These are phyloP conservation scores for Barnettozyma pratensis DNA, from an alignment of 805 yeast genomes.

Conservation along the genomic window DNA sequence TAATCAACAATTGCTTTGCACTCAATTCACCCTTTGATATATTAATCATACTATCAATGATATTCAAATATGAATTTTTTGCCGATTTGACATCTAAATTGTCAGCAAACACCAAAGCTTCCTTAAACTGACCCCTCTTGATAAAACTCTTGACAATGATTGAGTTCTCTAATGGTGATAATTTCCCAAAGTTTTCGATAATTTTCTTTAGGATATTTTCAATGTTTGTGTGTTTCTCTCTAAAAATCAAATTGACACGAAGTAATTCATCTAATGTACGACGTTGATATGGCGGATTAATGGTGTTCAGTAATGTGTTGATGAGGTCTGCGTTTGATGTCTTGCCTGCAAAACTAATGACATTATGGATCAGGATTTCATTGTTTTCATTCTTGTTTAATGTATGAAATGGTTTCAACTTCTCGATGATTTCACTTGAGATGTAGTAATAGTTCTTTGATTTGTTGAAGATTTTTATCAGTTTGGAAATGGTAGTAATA, in stretches of 20 bases:
- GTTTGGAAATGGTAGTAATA: constrained; percentile 8
- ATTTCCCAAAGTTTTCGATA: constrained; percentile 9
- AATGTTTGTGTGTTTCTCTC: constrained; percentile 15
- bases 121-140: constrained; percentile 7
- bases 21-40: constrained; percentile 4
- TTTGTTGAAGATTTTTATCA: constrained; percentile 13
- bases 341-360: constrained; percentile 11
- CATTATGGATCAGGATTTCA: constrained; percentile 8
- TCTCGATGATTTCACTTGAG: constrained; percentile 16
- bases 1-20: constrained; percentile 12
- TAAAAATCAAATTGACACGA: constrained; percentile 13
- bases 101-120: constrained; percentile 7
- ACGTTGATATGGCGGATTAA: constrained; percentile 15
- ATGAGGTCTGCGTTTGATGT: constrained; percentile 9
- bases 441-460: constrained; percentile 8
- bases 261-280: constrained; percentile 14
- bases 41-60: constrained; percentile 13
- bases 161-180: constrained; percentile 16
- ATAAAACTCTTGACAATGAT: constrained; percentile 17
- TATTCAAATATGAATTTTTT: constrained; percentile 6
- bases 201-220: constrained; percentile 18
- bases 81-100: neutral
- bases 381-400: constrained; percentile 2
- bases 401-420: constrained; percentile 14
- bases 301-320: constrained; percentile 10